Evolutionary conservation across 306 rosid genomes (phyloP).

Genomic region (Herpetospermum pedunculosum): DNA sequence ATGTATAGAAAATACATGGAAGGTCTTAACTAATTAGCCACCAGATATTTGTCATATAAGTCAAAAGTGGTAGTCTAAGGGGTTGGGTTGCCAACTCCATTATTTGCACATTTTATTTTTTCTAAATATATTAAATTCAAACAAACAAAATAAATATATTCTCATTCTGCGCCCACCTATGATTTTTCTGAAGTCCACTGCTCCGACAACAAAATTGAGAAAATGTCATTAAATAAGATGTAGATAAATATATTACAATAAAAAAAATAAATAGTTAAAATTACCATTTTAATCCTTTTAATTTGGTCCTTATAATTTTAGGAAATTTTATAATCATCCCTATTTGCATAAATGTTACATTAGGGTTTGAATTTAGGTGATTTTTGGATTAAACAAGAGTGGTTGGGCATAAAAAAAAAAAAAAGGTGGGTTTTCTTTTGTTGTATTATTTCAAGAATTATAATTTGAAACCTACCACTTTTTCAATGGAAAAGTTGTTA

Average conservation of each 20-base stretch:
- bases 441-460: neutral
- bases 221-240: neutral
- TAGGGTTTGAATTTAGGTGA: too few species aligned
- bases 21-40: neutral
- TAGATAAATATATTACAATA: neutral
- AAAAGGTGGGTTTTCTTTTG: neutral
- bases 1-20: neutral
- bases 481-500: neutral
- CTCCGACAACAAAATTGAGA: neutral
- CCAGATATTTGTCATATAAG: neutral
- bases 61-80: neutral
- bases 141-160: neutral
- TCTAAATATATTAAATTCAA: neutral
- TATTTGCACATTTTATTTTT: neutral
- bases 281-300: neutral
- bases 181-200: neutral
- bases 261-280: neutral
- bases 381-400: too few species aligned
- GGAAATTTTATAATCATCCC: too few species aligned
- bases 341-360: too few species aligned
- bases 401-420: too few species aligned
- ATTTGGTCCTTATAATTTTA: neutral
- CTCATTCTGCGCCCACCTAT: neutral
- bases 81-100: conserved; percentile 1
- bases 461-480: neutral